These are phyloP conservation scores for Leccinum disarticulatum DNA, from an alignment of 768 basidiomycete genomes.

Conservation along the genomic window DNA sequence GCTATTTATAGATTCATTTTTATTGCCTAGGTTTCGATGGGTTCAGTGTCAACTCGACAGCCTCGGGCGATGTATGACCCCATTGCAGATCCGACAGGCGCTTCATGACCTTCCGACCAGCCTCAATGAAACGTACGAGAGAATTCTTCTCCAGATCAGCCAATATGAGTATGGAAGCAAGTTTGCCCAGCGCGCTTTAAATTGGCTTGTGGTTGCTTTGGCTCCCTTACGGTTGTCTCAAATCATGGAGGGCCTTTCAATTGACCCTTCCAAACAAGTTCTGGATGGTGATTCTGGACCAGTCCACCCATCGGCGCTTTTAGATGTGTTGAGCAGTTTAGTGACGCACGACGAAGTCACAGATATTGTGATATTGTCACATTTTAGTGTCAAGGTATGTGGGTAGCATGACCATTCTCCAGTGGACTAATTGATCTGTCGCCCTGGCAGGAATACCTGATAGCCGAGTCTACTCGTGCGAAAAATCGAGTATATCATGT, in stretches of 20 bases:
- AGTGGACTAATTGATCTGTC: background rate
- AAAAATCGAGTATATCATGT: background rate
- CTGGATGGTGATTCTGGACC: slow-evolving; percentile 1
- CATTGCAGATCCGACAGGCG: background rate
- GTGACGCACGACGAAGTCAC: background rate
- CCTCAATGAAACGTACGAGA: slow-evolving; percentile 10
- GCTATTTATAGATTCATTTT: too few relatives aligned
- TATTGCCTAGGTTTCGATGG: slow-evolving; percentile 14
- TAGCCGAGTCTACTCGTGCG: background rate
- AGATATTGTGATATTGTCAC: background rate
- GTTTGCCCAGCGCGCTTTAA: slow-evolving; percentile 2
- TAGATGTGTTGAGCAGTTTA: background rate
- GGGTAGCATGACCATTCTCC: too few relatives aligned
- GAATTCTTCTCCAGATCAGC: background rate
- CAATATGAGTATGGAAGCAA: background rate
- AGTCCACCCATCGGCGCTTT: background rate
- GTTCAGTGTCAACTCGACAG: slow-evolving; percentile 13
- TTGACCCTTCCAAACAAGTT: background rate
- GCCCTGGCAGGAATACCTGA: background rate
- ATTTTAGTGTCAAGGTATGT: background rate
- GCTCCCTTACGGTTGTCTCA: slow-evolving; percentile 3
- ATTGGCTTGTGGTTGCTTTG: slow-evolving; percentile 16
- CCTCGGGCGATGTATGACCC: slow-evolving; percentile 1
- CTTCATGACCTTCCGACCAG: slow-evolving; percentile 1
- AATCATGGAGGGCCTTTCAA: slow-evolving; percentile 8